Base-by-base conservation (phyloP, 148 eudicot genomes). In the Bassia scoparia region DNA sequence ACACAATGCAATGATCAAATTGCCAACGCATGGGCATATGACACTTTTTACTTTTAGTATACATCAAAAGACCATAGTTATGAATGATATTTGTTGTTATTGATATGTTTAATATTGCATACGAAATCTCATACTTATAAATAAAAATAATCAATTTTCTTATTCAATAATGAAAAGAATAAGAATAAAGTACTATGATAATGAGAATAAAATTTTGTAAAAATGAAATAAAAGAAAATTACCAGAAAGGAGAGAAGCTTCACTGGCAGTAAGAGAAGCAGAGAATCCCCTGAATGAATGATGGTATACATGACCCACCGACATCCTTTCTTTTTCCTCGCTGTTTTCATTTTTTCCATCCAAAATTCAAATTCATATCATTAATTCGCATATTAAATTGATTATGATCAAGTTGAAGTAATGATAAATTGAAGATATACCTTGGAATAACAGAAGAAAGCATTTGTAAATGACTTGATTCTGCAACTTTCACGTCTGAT, bases 231-330 rank as follows among this genome's bases (percentile, higher is more conserved):
- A 24, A 0, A 37, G 18, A 63, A 38, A 10, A 23, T 6, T 80
- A 88, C 93, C 86, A 34, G 90, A 89, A 74, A 89, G 81, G 24
- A 77, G 64, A 63, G 90, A 80, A 69, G 88, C 93, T 85, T 87
- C 81, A 2, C 67, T 37, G 38, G 82, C 61, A 44, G 90, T 87
- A 33, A 89, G 90, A 64, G 85, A 48, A 23, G 90, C 93, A 72
- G 87, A 85, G 80, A 89, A 89, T 29, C 90, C 93, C 79, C 82
- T 85, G 37, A 86, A 80, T 73, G 88, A 80, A 76, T 89, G 93
- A 69, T 72, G 76, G 69, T 86, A 89, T 20, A 82, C 83, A 67
- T 89, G 86, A 14, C 84, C 72, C 68, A 85, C 70, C 67, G 80
- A 54, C 76, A 80, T 49, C 72, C 90, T 80, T 59, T 75, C 83